Base-by-base conservation (phyloP, 176 grass and related monocot genomes). In the Oryza glaberrima region DNA sequence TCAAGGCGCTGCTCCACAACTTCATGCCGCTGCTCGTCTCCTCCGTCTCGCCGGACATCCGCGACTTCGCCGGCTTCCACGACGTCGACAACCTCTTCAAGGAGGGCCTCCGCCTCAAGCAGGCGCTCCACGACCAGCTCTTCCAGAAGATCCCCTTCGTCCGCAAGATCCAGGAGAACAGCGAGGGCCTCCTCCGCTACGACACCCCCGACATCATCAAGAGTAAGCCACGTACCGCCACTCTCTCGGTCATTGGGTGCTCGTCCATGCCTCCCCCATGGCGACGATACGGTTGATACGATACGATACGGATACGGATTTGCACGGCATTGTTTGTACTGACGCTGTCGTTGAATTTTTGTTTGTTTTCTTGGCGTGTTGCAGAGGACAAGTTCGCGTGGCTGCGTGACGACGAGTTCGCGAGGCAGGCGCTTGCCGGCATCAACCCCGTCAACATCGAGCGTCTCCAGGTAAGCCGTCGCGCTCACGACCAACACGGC, bases 21-120 rank as follows among this genome's bases (percentile, higher is more conserved):
- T 86, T 99, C 44, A 84, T 99, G 78, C 96, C 96, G 22, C 84
- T 89, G 16, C 69, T 99, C 3, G 86, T 99, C 15, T 81, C 78
- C 47, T 92, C 91, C 12, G 67, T 96, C 6, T 91, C 84, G 32
- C 87, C 93, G 3, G 84, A 90, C 80, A 94, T 43, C 82, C 74
- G 81, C 4, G 94, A 99, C 86, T 99, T 99, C 88, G 86, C 72
- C 61, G 96, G 83, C 7, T 99, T 99, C 88, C 96, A 99, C 45
- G 96, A 99, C 69, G 77, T 99, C 2, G 93, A 99, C 90, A 99
- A 99, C 89, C 93, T 99, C 85, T 99, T 96, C 91, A 99, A 99
- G 84, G 94, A 94, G 41, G 96, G 96, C 0, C 85, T 99, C n/a
- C 91, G 91, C 1, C 80, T 94, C 9, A 99, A 96, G 91, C 94